Conservation (phyloP, 176 grass and related monocot genomes). For the Phoenix dactylifera region DNA sequence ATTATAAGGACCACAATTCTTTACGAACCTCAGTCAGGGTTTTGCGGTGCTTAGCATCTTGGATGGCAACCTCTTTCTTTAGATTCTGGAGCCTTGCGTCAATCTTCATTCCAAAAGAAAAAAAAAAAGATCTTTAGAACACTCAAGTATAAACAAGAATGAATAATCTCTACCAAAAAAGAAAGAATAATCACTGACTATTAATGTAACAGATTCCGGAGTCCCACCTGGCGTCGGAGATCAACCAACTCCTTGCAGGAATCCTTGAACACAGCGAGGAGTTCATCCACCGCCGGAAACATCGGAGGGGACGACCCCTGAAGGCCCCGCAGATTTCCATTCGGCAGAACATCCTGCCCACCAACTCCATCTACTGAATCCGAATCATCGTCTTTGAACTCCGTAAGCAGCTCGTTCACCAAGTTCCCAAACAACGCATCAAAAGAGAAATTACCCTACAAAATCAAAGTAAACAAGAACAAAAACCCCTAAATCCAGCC, state of each 20-base stretch:
- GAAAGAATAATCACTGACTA: no score
- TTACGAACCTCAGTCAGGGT: conserved; percentile 73
- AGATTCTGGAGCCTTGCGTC: conserved; percentile 89
- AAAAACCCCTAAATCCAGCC: neutral
- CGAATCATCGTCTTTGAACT: conserved; percentile 49
- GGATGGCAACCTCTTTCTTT: conserved; percentile 79
- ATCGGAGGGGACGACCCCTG: conserved; percentile 42
- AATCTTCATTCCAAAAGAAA: conserved; percentile 35
- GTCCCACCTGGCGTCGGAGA: conserved; percentile 65
- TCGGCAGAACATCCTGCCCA: conserved; percentile 16
- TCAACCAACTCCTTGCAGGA: conserved; percentile 98
- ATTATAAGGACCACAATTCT: neutral
- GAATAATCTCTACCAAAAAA: no score
- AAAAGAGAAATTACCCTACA: conserved; percentile 90
- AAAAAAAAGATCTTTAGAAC: neutral
- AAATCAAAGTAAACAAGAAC: neutral
- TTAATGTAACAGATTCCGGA: no score
- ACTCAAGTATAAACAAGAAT: no score
- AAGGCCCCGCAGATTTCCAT: conserved; percentile 6
- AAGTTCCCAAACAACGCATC: conserved; percentile 75
- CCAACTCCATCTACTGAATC: conserved; percentile 26
- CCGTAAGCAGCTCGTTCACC: conserved; percentile 83
- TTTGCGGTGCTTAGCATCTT: conserved; percentile 85
- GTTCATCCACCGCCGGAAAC: conserved; percentile 88
- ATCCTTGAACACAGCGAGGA: conserved; percentile 81